Evolutionary conservation across 176 grass and related monocot species (phyloP).

Genomic region (Guadua angustifolia): DNA sequence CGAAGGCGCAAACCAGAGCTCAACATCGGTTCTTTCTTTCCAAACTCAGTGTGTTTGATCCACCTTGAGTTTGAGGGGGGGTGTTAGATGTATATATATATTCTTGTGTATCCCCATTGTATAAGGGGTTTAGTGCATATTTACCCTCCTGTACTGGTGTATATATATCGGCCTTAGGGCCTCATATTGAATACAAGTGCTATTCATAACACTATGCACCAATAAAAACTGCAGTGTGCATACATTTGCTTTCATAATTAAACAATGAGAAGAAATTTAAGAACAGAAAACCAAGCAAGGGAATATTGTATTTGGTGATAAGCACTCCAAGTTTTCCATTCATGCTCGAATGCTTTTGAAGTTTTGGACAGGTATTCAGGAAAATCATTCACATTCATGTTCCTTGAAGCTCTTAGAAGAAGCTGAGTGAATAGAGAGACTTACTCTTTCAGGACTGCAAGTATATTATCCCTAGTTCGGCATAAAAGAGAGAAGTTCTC

Average conservation of each 20-base stretch:
- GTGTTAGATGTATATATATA: no score
- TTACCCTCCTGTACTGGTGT: no score
- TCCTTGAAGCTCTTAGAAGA: not conserved
- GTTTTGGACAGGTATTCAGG: not conserved
- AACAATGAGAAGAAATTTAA: not conserved
- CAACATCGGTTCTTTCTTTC: no score
- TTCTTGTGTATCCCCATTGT: no score
- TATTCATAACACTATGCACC: no score
- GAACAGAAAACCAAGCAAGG: not conserved
- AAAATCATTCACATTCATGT: constrained; percentile 9
- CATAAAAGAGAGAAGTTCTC: constrained; percentile 70
- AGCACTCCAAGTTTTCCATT: not conserved
- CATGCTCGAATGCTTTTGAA: not conserved
- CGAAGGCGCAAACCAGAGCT: no score
- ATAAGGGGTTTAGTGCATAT: no score
- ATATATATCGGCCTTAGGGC: no score
- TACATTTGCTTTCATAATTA: not conserved
- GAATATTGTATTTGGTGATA: not conserved
- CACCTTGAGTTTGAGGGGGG: no score
- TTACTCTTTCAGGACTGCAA: constrained; percentile 68
- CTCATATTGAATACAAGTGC: no score
- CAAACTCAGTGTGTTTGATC: no score
- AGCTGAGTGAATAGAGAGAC: constrained; percentile 22
- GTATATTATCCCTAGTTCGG: constrained; percentile 76
- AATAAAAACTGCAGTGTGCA: not conserved